Evolutionary conservation across 495 filamentous ascomycete genomes (phyloP).

Genomic region (Rhypophila decipiens): DNA sequence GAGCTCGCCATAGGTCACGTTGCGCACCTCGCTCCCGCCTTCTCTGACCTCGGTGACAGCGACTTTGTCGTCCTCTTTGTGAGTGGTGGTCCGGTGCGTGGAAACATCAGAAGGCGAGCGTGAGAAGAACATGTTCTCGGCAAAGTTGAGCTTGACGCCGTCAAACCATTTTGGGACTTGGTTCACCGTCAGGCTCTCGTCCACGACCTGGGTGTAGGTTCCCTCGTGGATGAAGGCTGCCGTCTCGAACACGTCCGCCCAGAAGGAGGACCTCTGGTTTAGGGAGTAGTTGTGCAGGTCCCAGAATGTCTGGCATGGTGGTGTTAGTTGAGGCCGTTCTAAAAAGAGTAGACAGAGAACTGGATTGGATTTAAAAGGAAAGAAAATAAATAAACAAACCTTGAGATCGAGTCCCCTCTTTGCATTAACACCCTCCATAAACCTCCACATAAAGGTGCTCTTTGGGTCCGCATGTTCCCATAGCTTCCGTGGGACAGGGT

Average conservation of each 20-base stretch:
- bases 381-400: constrained; percentile 21
- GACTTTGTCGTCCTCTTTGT: constrained; percentile 65
- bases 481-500: constrained; percentile 40
- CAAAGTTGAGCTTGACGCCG: constrained; percentile 56
- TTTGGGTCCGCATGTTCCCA: constrained; percentile 49
- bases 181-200: constrained; percentile 62
- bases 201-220: constrained; percentile 52
- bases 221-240: constrained; percentile 57
- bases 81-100: constrained; percentile 30
- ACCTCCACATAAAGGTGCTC: constrained; percentile 44
- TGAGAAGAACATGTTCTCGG: constrained; percentile 58
- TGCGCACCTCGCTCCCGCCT: constrained; percentile 48
- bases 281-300: constrained; percentile 62
- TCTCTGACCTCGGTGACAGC: constrained; percentile 69
- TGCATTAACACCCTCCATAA: constrained; percentile 44
- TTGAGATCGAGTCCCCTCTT: constrained; percentile 36
- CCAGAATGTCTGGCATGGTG: constrained; percentile 47
- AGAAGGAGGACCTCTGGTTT: constrained; percentile 57
- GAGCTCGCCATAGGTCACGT: constrained; percentile 59
- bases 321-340: too few relatives aligned
- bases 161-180: constrained; percentile 62
- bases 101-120: constrained; percentile 19
- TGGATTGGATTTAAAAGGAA: not conserved
- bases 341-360: not conserved
- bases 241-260: constrained; percentile 54